Base-by-base conservation (phyloP, 2,329 filamentous ascomycete genomes). In the Raffaelea arxii region DNA sequence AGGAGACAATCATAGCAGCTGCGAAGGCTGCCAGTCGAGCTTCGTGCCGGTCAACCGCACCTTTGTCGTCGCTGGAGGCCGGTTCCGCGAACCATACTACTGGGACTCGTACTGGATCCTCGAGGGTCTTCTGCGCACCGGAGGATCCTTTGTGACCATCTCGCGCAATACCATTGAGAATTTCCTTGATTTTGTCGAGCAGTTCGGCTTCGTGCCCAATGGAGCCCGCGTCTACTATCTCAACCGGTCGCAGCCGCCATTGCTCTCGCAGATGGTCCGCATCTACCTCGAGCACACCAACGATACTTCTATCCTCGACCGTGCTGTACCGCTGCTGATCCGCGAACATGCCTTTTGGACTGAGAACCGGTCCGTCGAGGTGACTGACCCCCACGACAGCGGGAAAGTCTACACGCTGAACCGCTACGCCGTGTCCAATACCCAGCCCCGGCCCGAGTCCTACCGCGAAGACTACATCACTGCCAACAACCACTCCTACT, bases 71-170 rank as follows among this genome's bases (percentile, higher is more conserved):
- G 80, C 80, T 4, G 80, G 80, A 12, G 80, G 81, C n/a, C 77
- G 81, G 25, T 85, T 85, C 66, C 70, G 80, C 27, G 81, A 85
- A 61, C 72, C 78, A 2, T 85, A 84, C 58, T 84, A 84, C 60
- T 84, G 80, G 80, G 80, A 84, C 59, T 80, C 77, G 25, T 84
- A 75, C 64, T 83, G 78, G 79, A 81, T 84, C 42, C 55, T 84
- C 41, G 75, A 82, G 61, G 81, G 81, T 22, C 67, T 85, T 22
- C 62, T 84, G 27, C 72, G 80, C 41, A 84, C 79, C 0, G 72
- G 77, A 16, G 81, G 80, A 32, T 72, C 72, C 39, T 84, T 83
- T 51, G 73, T 74, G 6, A 61, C 75, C 27, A 81, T 84, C 49
- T 75, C 80, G 4, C 71, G 70, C 57, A 82, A 84, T 60, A 81